phyloP scores from a whole-genome alignment of 2,329 filamentous ascomycete genomes.

The Colletotrichum tamarilloi region DNA sequence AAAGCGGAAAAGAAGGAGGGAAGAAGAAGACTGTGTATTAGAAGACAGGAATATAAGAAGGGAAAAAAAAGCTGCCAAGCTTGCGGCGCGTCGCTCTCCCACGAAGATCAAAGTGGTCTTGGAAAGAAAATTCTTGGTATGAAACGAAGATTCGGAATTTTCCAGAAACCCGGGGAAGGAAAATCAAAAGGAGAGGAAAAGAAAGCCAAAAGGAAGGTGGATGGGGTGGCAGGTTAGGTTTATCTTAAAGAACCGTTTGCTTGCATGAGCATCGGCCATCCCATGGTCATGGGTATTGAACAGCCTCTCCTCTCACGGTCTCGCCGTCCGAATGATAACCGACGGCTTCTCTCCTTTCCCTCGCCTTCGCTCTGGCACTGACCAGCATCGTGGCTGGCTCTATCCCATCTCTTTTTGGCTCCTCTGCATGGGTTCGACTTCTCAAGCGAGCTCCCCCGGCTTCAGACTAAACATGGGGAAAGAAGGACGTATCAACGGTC shows the following conservation, averaged over 20 bases:
- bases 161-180: conserved; percentile 29
- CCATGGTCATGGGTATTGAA: conserved; percentile 14
- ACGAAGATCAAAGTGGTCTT: conserved; percentile 27
- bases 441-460: neutral
- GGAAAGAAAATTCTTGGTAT: neutral
- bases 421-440: neutral
- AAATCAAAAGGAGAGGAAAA: neutral
- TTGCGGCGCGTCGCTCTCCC: conserved; percentile 25
- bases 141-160: conserved; percentile 21
- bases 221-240: conserved; percentile 30
- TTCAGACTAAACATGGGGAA: conserved; percentile 9
- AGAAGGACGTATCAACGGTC: no score
- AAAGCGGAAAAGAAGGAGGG: neutral
- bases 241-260: conserved; percentile 21
- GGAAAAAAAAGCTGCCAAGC: conserved; percentile 20
- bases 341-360: neutral
- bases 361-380: neutral
- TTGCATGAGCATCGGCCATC: conserved; percentile 3
- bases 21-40: conserved; percentile 9
- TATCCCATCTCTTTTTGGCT: neutral
- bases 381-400: neutral
- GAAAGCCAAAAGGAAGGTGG: neutral
- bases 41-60: neutral
- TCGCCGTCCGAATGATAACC: conserved; percentile 12
- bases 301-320: no score